Base-by-base conservation (phyloP, 805 yeast species). In the Cyberlindnera japonica region DNA sequence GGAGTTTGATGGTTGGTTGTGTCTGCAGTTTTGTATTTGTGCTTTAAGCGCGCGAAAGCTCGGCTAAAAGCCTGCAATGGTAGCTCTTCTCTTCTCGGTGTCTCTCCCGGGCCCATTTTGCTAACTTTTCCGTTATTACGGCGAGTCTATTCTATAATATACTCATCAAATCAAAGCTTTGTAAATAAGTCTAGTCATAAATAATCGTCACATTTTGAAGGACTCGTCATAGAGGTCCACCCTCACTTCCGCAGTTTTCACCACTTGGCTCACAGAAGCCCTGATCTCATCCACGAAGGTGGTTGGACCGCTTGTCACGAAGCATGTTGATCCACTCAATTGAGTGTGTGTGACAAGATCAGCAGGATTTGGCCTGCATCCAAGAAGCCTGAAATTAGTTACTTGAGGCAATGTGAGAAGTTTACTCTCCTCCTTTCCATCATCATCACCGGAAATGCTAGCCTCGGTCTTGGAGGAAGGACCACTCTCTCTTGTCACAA, bases 231-330 rank as follows among this genome's bases (percentile, higher is more conserved):
- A 42, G 15, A 55, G 54, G 26, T 57, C 61, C 16, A 65, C 58
- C 33, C 61, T 53, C 10, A 62, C 55, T 12, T 37, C 46, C 6
- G 57, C 24, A 3, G 48, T 44, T 10, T 44, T 41, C 12, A 78
- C 60, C 38, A 72, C 54, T 24, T 66, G 52, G 1, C 69, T 64
- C 6, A 81, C 74, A 4, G 71, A 57, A 28, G 62, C 54, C 54
- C 90, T 70, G 15, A 79, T 43, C 9, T 65, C 72, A 52, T 81
- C 89, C 45, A 71, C 79, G 67, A 81, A 72, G 3, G 62, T 29
- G 9, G 72, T 67, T 31, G 82, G 85, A 3, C 89, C 89, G 64
- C 88, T 81, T n/a, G 76, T 65, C 13, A 80, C 61, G 35, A 82
- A 54, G 62, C 3, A 74, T 67, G 42, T 71, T 47, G 31, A 80